Base-by-base conservation (phyloP, 2,329 filamentous ascomycete genomes). In the Cercospora berteroae region DNA sequence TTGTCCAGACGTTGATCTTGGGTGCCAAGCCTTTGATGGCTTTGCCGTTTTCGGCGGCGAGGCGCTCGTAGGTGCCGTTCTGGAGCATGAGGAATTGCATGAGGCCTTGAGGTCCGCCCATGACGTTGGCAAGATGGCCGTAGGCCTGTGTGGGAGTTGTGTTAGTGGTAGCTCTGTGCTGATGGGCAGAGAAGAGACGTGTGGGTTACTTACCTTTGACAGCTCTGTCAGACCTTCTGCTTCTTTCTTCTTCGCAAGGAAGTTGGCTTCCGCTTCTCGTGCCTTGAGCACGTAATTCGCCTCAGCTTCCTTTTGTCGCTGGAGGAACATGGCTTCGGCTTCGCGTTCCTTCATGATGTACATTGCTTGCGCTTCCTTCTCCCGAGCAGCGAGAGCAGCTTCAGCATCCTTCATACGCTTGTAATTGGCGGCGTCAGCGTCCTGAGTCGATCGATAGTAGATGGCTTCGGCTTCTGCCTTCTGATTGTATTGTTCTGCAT, bases 1-100 rank as follows among this genome's bases (percentile, higher is more conserved):
- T 96, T 77, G 92, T 95, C 93, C 92, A 96, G 27, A 94, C 88
- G 69, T 89, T 93, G 81, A 96, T 95, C 89, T 96, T 96, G 71
- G 93, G 93, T 78, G 93, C 87, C 72, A 96, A 81, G 27, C 92
- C 92, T 61, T 87, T 84, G 76, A 96, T 87, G 33, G 91, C 92
- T 33, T 84, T 78, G 57, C 90, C 92, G 74, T 96, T 96, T 60
- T 91, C 91, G 73, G 90, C 85, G 66, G 92, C 92, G 60, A 96
- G 86, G 73, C 89, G 86, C 76, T 91, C 86, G 78, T 92, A 94
- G 0, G 90, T 91, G 73, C 89, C 89, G 79, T 90, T 90, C 81
- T 94, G 89, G 76, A 96, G 88, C 93, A 96, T 96, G 80, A 94
- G 86, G 83, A 91, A 94, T 78, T 94, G 90, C 73, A 96, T 83